Evolutionary conservation across 768 basidiomycete genomes (phyloP).

Genomic region (Panaeolus cyanescens): DNA sequence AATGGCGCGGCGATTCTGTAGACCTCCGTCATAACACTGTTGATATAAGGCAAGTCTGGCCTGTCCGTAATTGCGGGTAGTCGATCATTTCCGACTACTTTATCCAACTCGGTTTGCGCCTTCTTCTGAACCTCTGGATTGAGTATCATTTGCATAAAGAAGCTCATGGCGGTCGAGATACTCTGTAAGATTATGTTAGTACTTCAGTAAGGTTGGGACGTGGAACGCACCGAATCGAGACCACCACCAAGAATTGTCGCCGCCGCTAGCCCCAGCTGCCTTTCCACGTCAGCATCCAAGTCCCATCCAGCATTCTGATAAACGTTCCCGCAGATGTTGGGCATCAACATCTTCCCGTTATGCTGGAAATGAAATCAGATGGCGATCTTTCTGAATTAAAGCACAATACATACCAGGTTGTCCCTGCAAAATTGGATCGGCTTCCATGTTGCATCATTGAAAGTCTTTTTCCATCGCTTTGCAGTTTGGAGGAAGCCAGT

Average conservation of each 20-base stretch:
- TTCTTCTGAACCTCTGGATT: conserved; percentile 44
- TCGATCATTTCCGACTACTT: conserved; percentile 37
- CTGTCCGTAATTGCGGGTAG: conserved; percentile 42
- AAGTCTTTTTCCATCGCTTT: conserved; percentile 38
- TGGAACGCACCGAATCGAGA: conserved; percentile 16
- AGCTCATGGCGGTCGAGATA: conserved; percentile 41
- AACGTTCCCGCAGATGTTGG: conserved; percentile 34
- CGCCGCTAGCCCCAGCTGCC: conserved; percentile 38
- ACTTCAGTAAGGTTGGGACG: not conserved
- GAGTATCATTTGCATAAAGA: conserved; percentile 51
- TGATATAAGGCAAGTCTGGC: conserved; percentile 48
- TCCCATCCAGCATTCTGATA: conserved; percentile 22
- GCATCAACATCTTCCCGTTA: conserved; percentile 44
- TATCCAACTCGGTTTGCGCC: conserved; percentile 54
- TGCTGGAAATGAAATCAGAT: conserved; percentile 12
- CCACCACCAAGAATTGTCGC: conserved; percentile 18
- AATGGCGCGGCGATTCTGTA: conserved; percentile 45
- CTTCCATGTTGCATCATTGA: conserved; percentile 42
- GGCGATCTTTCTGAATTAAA: conserved; percentile 18
- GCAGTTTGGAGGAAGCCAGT: conserved; percentile 48
- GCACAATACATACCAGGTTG: conserved; percentile 34
- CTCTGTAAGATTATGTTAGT: conserved; percentile 28
- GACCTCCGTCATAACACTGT: conserved; percentile 44
- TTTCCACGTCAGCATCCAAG: conserved; percentile 35
- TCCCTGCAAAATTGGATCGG: conserved; percentile 41